These are phyloP conservation scores for Pseudogymnoascus pannorum DNA, from an alignment of 2,329 filamentous ascomycete species.

Conservation along the genomic window DNA sequence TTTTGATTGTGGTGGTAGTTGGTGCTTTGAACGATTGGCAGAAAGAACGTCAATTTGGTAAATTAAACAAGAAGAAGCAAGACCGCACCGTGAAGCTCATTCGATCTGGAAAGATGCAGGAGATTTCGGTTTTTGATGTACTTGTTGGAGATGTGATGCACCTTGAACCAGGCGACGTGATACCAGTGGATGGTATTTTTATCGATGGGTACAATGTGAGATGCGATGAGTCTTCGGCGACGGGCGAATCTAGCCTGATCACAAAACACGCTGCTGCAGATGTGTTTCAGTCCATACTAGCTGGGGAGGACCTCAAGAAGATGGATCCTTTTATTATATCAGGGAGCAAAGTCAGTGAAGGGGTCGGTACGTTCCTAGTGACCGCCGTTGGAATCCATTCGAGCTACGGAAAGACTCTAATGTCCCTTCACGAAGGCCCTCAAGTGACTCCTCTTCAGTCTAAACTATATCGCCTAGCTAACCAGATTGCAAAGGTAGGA, in stretches of 20 bases:
- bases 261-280: conserved; percentile 57
- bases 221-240: conserved; percentile 68
- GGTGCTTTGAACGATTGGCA: conserved; percentile 61
- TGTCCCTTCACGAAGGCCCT: conserved; percentile 45
- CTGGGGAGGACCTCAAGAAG: conserved; percentile 44
- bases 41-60: conserved; percentile 59
- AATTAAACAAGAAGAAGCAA: conserved; percentile 54
- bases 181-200: conserved; percentile 64
- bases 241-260: conserved; percentile 65
- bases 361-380: conserved; percentile 46
- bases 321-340: conserved; percentile 59
- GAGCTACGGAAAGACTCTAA: conserved; percentile 48
- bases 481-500: conserved; percentile 45
- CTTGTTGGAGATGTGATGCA: conserved; percentile 64
- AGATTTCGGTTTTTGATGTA: conserved; percentile 59
- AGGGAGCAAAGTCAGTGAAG: conserved; percentile 48
- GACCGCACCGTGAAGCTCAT: conserved; percentile 60
- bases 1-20: conserved; percentile 56
- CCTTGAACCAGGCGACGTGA: conserved; percentile 61
- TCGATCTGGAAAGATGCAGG: conserved; percentile 56
- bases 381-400: conserved; percentile 49
- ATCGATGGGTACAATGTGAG: conserved; percentile 59
- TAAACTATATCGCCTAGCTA: conserved; percentile 44
- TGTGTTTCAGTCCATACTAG: conserved; percentile 48
- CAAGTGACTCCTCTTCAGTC: conserved; percentile 47